Evolutionary conservation across 176 grass and related monocot species (phyloP).

Genomic region (Coix lacrymajobi): DNA sequence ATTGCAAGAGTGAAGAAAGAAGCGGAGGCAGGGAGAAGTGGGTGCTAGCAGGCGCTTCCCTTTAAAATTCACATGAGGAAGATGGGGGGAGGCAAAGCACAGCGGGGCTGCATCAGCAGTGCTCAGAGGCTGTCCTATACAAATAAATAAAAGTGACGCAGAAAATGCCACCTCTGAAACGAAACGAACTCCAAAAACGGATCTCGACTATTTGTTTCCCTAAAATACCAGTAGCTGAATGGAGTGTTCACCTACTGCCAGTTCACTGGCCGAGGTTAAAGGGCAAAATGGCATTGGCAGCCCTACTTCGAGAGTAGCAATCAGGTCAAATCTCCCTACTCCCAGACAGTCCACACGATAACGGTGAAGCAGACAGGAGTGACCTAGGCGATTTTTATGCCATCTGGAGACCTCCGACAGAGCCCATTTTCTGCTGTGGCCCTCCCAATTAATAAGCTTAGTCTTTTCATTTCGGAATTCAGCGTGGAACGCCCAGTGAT

Average conservation of each 20-base stretch:
- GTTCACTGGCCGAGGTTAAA: not conserved
- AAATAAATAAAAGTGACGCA: constrained; percentile 1
- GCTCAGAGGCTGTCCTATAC: constrained; percentile 33
- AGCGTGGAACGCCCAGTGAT: constrained; percentile 30
- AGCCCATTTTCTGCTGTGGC: constrained; percentile 32
- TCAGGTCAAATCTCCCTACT: not conserved
- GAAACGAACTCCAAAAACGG: constrained; percentile 50
- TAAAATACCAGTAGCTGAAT: not conserved
- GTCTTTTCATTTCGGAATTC: constrained; percentile 22
- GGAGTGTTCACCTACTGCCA: not conserved
- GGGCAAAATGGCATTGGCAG: not conserved
- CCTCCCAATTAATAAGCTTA: constrained; percentile 43
- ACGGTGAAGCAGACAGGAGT: not conserved
- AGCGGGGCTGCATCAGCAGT: constrained; percentile 27
- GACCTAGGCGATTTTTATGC: constrained; percentile 32
- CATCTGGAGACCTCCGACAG: constrained; percentile 44
- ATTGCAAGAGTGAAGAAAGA: not conserved
- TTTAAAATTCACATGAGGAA: constrained; percentile 34
- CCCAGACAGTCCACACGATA: too few relatives aligned
- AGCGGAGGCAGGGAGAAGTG: constrained; percentile 20
- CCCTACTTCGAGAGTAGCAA: not conserved
- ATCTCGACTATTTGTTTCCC: constrained; percentile 36
- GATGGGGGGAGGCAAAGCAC: constrained; percentile 14
- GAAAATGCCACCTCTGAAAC: constrained; percentile 36
- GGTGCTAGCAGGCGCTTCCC: constrained; percentile 1